phyloP scores from a whole-genome alignment of 2,329 filamentous ascomycete genomes.

The Colletotrichum tofieldiae region DNA sequence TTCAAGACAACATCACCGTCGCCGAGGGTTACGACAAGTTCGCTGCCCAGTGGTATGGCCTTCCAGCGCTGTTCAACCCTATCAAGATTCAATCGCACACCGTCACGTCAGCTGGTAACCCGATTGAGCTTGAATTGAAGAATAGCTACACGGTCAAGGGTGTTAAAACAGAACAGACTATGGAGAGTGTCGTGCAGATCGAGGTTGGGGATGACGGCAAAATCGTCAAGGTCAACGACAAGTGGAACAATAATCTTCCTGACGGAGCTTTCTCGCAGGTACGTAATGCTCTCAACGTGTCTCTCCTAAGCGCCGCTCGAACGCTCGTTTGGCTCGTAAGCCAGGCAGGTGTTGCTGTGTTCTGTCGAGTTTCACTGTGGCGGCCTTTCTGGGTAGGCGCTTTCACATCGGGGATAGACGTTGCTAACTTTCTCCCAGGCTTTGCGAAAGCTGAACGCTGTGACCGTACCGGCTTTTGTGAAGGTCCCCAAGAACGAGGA shows the following conservation, averaged over 20 bases:
- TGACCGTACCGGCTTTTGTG: conserved; percentile 52
- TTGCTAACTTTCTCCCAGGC: conserved; percentile 46
- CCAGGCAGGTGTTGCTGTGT: conserved; percentile 25
- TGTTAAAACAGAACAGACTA: conserved; percentile 51
- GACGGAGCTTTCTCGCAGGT: conserved; percentile 54
- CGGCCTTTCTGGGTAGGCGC: conserved; percentile 43
- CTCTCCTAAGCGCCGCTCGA: neutral
- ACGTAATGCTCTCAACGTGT: conserved; percentile 43
- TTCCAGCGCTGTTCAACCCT: conserved; percentile 70
- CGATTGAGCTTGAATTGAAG: conserved; percentile 67
- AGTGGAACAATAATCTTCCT: conserved; percentile 56
- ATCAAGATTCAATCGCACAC: conserved; percentile 70
- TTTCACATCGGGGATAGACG: neutral
- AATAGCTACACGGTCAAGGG: conserved; percentile 56
- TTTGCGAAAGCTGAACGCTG: conserved; percentile 55
- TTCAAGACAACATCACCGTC: conserved; percentile 72
- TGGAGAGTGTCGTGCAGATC: conserved; percentile 52
- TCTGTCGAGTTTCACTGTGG: conserved; percentile 46
- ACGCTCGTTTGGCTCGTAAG: conserved; percentile 1
- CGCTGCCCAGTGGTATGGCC: conserved; percentile 70
- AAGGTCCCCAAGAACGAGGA: conserved; percentile 55
- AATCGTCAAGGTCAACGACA: conserved; percentile 55
- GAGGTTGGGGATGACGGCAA: conserved; percentile 51
- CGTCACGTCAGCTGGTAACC: conserved; percentile 70
- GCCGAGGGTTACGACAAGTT: conserved; percentile 69